Evolutionary conservation across 164 flowering plant species (phyloP).

Genomic region (Pachysandra terminalis): DNA sequence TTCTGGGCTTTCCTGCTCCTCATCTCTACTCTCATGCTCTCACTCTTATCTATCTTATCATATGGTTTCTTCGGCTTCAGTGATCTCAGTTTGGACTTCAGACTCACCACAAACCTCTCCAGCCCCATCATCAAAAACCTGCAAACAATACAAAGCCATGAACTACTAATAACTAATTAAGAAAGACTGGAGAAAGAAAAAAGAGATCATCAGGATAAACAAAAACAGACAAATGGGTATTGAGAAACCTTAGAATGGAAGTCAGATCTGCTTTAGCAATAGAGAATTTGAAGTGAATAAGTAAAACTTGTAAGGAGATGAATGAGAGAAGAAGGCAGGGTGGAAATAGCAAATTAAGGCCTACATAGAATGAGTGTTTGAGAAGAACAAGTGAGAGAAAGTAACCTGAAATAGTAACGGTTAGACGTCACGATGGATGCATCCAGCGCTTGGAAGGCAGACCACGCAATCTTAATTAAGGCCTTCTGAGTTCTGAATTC

Average conservation of each 20-base stretch:
- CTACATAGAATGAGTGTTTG: not conserved
- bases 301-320: not conserved
- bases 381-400: not conserved
- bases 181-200: too few species aligned
- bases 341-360: too few species aligned
- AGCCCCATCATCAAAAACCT: slow-evolving; percentile 42
- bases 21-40: slow-evolving; percentile 81
- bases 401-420: not conserved
- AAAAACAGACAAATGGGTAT: too few species aligned
- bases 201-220: too few species aligned
- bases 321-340: not conserved
- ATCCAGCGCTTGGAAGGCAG: not conserved
- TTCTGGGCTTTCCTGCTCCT: slow-evolving; percentile 70
- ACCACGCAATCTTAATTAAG: not conserved
- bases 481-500: not conserved
- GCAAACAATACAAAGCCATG: not conserved
- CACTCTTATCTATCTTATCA: slow-evolving; percentile 76
- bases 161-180: too few species aligned
- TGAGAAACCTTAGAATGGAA: too few species aligned
- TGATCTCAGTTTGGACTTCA: slow-evolving; percentile 57
- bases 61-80: slow-evolving; percentile 51
- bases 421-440: not conserved
- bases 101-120: slow-evolving; percentile 40
- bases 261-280: too few species aligned
- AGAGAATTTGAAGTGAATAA: too few species aligned